Percentiles rank a stretch among this genome's conserved stretches.
phyloP scores from a whole-genome alignment of 1,139 yeast genomes.

The Meyerozyma carpophila region DNA sequence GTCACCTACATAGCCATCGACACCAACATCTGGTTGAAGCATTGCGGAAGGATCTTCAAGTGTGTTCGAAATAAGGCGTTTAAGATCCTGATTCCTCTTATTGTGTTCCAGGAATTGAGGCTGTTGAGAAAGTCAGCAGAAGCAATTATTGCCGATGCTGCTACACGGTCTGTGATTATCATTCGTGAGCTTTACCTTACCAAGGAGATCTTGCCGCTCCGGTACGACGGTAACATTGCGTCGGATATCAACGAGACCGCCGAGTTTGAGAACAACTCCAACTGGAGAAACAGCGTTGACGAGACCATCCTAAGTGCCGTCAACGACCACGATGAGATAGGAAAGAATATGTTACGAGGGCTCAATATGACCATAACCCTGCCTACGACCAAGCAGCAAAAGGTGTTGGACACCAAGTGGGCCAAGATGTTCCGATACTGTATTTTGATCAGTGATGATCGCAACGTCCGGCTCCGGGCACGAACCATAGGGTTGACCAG shows the following conservation, averaged over 20 bases:
- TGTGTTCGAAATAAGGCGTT: constrained; percentile 58
- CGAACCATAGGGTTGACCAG: constrained; percentile 53
- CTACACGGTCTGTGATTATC: constrained; percentile 72
- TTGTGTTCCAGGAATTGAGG: constrained; percentile 73
- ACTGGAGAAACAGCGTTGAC: constrained; percentile 58
- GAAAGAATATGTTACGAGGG: constrained; percentile 35
- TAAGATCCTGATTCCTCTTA: constrained; percentile 58
- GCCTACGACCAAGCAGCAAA: constrained; percentile 7
- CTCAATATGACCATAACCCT: constrained; percentile 19
- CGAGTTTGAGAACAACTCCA: constrained; percentile 59
- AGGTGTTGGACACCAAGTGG: constrained; percentile 24
- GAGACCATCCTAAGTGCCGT: constrained; percentile 55
- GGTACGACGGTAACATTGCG: constrained; percentile 55
- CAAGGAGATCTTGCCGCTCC: constrained; percentile 42
- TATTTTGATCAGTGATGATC: constrained; percentile 65
- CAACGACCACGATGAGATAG: constrained; percentile 41
- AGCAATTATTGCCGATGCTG: constrained; percentile 73
- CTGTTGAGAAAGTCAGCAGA: constrained; percentile 71
- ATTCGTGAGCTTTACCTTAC: constrained; percentile 62
- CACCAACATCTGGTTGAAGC: constrained; percentile 78
- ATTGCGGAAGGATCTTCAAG: constrained; percentile 71
- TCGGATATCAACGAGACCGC: constrained; percentile 50
- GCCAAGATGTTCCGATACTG: constrained; percentile 49
- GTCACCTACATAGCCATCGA: constrained; percentile 63
- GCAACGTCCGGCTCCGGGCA: constrained; percentile 65